Evolutionary conservation across 495 filamentous ascomycete species (phyloP), one percentile per base, ranked within the genome.

Genomic region (Daldinia grandis): DNA sequence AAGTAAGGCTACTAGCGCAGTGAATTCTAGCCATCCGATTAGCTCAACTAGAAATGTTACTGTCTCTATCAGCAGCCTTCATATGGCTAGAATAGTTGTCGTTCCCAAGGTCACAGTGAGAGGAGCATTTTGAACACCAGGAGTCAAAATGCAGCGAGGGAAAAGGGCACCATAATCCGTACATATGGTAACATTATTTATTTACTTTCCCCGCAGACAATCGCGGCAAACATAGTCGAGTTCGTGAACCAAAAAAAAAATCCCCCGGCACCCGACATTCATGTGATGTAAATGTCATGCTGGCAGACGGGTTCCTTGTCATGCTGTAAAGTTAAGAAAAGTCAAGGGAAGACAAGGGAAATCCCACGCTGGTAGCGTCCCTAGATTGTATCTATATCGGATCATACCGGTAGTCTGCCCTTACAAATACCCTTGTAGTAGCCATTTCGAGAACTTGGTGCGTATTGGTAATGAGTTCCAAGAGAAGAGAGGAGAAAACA

Each of bases 1-100:
- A 60, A 64, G 33, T 67, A 67, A 57, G 70, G 65, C 64, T 73
- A n/a, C 55, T 68, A 65, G 70, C 49, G 64, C 50, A 62, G 28
- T 28, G 24, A 8, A 25, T 51, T 51, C 27, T 10, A 17, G 64
- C 5, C 55, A 61, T 72, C 56, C 64, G 59, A 60, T 64, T 56
- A 51, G 69, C 17, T 28, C 44, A 25, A 19, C 2, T 14, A 50
- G 27, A 30, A 25, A 30, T 27, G 24, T 27, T 55, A 35, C 10
- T 35, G 0, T 51, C 15, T 8, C 21, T 28, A 27, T 53, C 3
- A 53, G 21, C 14, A 14, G 5, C 24, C 24, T 47, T 30, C 25
- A 30, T 53, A 10, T 30, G 15, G 25, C 25, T 24, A 53, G 47
- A 53, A 24, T 8, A 9, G 9, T 53, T 17, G 12, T 53, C 25